Base-by-base conservation (phyloP, 495 filamentous ascomycete species). In the Penicillium coprophilum region DNA sequence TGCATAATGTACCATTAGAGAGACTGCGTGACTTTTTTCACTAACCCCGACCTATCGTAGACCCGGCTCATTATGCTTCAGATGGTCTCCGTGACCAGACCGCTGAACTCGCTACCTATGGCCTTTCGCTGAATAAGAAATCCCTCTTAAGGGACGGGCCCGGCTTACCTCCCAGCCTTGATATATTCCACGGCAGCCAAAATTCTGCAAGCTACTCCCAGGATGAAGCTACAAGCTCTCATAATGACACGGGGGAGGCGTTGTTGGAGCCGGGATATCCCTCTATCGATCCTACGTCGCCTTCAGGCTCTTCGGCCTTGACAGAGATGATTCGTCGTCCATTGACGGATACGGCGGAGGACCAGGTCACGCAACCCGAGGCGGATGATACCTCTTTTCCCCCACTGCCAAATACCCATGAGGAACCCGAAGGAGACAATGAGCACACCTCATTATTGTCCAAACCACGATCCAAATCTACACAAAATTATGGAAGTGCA, bases 41-140 rank as follows among this genome's bases (percentile, higher is more conserved):
- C 68, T 78, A 61, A 77, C 56, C 50, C 53, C 19, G 48, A 53
- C 77, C 70, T 32, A 34, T 47, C 48, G 71, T 79, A 75, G 89
- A 95, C 63, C 84, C 80, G 58, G 81, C 83, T 7, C 84, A 88
- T 53, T 88, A 89, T 71, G 84, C 88, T 24, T 83, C 82, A 21
- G 81, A 85, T 41, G 88, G 84, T 55, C 88, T 98, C 12, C 86
- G 94, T 51, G 89, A 96, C 68, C 86, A 96, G 65, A 96, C 94
- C 2, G 91, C 91, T 31, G 90, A 96, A 68, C 82, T 98, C 32
- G 93, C 94, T 23, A 90, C 83, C 6, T 89, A 89, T 60, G 88
- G 88, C n/a, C 78, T 97, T 31, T 90, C 88, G 65, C 40, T 68
- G 30, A 66, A 62, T 57, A 61, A 66, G 65, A 54, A 66, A 52